Evolutionary conservation across 192 early-diverging fungal species (phyloP).

Genomic region (Entophlyctis luteolus): DNA sequence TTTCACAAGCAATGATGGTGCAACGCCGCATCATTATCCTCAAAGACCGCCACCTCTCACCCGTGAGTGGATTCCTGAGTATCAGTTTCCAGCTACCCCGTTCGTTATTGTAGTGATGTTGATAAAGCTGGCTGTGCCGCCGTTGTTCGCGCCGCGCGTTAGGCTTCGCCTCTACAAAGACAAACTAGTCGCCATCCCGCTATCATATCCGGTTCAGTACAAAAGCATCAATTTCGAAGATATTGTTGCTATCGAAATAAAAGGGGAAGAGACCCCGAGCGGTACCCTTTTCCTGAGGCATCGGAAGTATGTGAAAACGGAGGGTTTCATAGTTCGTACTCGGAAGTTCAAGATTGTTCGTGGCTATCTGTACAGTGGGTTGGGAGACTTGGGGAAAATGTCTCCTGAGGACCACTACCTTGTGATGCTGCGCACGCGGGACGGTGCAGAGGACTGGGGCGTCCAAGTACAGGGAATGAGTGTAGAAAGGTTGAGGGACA

Average conservation of each 20-base stretch:
- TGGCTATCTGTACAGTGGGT: slow-evolving; percentile 18
- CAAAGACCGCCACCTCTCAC: slow-evolving; percentile 16
- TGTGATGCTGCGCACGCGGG: slow-evolving; percentile 7
- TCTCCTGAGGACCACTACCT: slow-evolving; percentile 17
- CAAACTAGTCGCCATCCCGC: slow-evolving; percentile 23
- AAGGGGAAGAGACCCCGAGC: slow-evolving; percentile 25
- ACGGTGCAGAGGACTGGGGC: slow-evolving; percentile 15
- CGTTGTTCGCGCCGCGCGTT: slow-evolving; percentile 16
- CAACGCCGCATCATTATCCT: background rate
- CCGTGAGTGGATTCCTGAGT: slow-evolving; percentile 17
- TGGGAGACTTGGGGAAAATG: slow-evolving; percentile 12
- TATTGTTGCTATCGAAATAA: slow-evolving; percentile 19
- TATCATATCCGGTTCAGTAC: slow-evolving; percentile 23
- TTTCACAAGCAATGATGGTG: background rate
- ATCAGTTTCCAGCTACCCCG: slow-evolving; percentile 2
- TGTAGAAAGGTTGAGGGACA: slow-evolving; percentile 18
- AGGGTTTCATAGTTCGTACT: background rate
- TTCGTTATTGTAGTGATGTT: slow-evolving; percentile 3
- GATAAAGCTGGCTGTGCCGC: slow-evolving; percentile 16
- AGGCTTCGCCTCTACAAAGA: slow-evolving; percentile 20
- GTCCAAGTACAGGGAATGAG: slow-evolving; percentile 23
- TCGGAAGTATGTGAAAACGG: slow-evolving; percentile 12
- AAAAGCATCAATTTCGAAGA: slow-evolving; percentile 4
- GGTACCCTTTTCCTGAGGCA: slow-evolving; percentile 13
- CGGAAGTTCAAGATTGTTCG: slow-evolving; percentile 12